Evolutionary conservation across 2,329 filamentous ascomycete species (phyloP).

Genomic region (Septoria petroselini): DNA sequence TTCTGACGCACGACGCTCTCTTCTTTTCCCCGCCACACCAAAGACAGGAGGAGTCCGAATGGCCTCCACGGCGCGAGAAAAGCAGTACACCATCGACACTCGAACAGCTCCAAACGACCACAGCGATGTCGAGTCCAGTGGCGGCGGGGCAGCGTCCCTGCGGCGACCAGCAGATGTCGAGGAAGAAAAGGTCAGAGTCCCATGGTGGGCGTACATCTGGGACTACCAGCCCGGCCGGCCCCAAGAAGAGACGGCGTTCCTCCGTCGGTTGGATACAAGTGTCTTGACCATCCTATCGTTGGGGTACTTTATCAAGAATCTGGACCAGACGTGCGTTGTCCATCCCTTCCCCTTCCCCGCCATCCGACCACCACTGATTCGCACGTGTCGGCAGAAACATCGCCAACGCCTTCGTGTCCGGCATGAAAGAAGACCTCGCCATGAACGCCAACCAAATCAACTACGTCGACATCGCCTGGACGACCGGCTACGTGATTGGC

Average conservation of each 20-base stretch:
- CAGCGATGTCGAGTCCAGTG: conserved; percentile 15
- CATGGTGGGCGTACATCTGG: conserved; percentile 46
- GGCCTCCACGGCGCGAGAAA: conserved; percentile 10
- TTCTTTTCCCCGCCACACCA: too few species aligned
- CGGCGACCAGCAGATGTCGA: background rate
- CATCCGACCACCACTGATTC: too few species aligned
- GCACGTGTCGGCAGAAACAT: conserved; percentile 24
- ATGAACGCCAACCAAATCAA: conserved; percentile 57
- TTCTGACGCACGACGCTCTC: too few species aligned
- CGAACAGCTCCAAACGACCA: too few species aligned
- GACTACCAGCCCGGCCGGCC: conserved; percentile 48
- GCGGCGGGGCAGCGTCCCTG: background rate
- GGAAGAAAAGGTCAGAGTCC: conserved; percentile 12
- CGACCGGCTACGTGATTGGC: conserved; percentile 51
- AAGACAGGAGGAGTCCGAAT: background rate
- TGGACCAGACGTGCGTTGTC: conserved; percentile 33
- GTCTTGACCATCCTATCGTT: conserved; percentile 49
- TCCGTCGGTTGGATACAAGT: conserved; percentile 43
- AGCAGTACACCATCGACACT: conserved; percentile 6
- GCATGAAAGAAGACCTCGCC: conserved; percentile 53
- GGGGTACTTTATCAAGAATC: conserved; percentile 54
- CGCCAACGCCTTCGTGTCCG: conserved; percentile 49
- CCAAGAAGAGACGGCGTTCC: conserved; percentile 25
- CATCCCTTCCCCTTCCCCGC: too few species aligned
- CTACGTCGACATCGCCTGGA: conserved; percentile 57